These are phyloP conservation scores for Podospora conica DNA, from an alignment of 495 filamentous ascomycete species.

Conservation along the genomic window DNA sequence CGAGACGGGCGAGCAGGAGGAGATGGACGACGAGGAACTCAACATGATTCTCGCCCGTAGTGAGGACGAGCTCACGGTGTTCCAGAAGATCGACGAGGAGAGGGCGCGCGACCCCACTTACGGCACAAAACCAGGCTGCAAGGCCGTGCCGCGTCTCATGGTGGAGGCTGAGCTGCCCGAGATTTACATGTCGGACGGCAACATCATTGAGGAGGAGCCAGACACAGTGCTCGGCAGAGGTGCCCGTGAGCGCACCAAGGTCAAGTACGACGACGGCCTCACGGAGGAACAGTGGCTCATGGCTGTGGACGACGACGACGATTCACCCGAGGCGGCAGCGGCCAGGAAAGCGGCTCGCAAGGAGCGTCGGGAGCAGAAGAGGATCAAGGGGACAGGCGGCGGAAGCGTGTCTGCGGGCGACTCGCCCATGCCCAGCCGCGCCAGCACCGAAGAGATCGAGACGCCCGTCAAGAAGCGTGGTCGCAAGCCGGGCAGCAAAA, in stretches of 20 bases:
- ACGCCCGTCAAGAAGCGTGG: slow-evolving; percentile 63
- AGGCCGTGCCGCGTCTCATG: slow-evolving; percentile 70
- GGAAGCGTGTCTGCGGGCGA: slow-evolving; percentile 50
- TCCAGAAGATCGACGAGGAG: slow-evolving; percentile 74
- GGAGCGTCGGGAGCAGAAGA: slow-evolving; percentile 68
- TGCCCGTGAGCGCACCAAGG: slow-evolving; percentile 84
- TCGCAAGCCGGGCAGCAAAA: slow-evolving; percentile 64
- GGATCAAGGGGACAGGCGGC: slow-evolving; percentile 51
- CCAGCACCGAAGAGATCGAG: slow-evolving; percentile 66
- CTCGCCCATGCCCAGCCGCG: slow-evolving; percentile 69
- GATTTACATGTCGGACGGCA: slow-evolving; percentile 83
- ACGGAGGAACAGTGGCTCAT: slow-evolving; percentile 95
- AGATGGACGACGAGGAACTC: slow-evolving; percentile 96
- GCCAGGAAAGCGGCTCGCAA: slow-evolving; percentile 82
- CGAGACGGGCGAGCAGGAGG: slow-evolving; percentile 70
- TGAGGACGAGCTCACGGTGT: slow-evolving; percentile 62
- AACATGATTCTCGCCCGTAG: slow-evolving; percentile 80
- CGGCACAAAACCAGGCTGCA: slow-evolving; percentile 56
- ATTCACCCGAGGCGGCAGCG: slow-evolving; percentile 86
- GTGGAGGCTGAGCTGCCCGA: slow-evolving; percentile 85
- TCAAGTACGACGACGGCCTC: slow-evolving; percentile 94
- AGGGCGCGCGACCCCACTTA: slow-evolving; percentile 58
- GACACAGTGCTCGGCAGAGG: slow-evolving; percentile 78
- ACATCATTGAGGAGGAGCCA: slow-evolving; percentile 72
- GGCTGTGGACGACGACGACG: slow-evolving; percentile 93